Conservation (phyloP, 139 green algal genomes). For the Zygnema cylindricum region DNA sequence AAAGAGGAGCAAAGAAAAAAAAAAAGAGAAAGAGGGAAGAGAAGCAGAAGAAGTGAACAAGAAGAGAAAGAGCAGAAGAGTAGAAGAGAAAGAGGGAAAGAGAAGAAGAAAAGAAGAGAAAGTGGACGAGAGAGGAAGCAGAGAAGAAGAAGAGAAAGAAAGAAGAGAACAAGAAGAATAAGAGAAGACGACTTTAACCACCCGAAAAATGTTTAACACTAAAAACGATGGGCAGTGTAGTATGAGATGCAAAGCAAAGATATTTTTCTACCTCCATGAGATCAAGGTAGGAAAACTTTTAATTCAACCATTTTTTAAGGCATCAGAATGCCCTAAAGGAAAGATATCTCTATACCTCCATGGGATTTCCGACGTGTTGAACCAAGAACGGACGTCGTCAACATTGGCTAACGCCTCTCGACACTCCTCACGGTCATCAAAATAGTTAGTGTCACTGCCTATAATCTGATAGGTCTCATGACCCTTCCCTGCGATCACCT, state of each 20-base stretch:
- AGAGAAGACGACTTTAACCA: too few relatives aligned
- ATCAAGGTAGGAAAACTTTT: background rate
- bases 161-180: too few relatives aligned
- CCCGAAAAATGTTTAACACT: too few relatives aligned
- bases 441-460: slow-evolving; percentile 56
- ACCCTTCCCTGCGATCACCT: slow-evolving; percentile 88
- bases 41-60: too few relatives aligned
- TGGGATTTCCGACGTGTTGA: slow-evolving; percentile 54
- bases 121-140: too few relatives aligned
- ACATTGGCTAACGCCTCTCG: slow-evolving; percentile 45
- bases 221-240: too few relatives aligned
- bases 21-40: too few relatives aligned
- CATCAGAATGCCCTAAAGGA: background rate
- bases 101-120: too few relatives aligned
- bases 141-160: too few relatives aligned
- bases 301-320: background rate
- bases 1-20: too few relatives aligned
- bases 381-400: slow-evolving; percentile 18
- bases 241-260: slow-evolving; percentile 2
- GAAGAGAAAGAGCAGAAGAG: too few relatives aligned
- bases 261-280: background rate
- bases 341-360: slow-evolving; percentile 44
- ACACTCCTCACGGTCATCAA: slow-evolving; percentile 62
- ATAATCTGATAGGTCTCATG: slow-evolving; percentile 69
- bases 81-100: too few relatives aligned